Percentiles rank a stretch among this genome's conserved stretches.
Conservation (phyloP, 306 rosid genomes). For the Quercus alba region DNA sequence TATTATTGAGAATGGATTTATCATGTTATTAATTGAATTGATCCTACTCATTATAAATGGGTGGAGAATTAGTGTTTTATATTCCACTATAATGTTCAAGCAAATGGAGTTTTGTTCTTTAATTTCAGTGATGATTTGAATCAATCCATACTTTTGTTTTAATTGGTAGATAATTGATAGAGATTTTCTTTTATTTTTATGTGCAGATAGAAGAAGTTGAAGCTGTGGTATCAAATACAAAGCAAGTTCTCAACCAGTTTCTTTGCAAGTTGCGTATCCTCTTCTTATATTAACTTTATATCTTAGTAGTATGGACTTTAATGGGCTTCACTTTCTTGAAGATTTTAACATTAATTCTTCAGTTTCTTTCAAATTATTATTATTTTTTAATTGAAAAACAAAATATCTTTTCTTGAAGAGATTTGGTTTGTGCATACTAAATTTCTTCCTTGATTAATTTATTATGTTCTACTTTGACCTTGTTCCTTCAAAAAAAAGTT, state of each 20-base stretch:
- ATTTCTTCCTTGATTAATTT: background rate
- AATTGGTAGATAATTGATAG: constrained; percentile 17
- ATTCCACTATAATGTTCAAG: background rate
- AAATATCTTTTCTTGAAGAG: background rate
- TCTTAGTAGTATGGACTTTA: background rate
- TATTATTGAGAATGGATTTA: constrained; percentile 3
- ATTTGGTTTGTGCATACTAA: background rate
- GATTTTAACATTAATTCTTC: background rate
- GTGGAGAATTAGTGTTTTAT: constrained; percentile 3
- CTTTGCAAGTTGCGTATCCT: constrained; percentile 80
- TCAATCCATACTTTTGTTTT: background rate
- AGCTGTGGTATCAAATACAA: constrained; percentile 79
- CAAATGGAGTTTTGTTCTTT: background rate
- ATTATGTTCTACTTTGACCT: background rate
- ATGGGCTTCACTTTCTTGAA: constrained; percentile 11
- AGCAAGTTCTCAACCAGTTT: constrained; percentile 76
- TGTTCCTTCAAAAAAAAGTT: background rate
- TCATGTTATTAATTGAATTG: background rate
- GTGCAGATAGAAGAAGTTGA: constrained; percentile 73
- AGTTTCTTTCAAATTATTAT: background rate
- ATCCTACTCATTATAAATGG: constrained; percentile 11
- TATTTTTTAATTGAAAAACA: constrained; percentile 8
- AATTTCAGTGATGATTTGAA: background rate
- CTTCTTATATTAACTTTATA: constrained; percentile 10
- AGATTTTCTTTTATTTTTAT: constrained; percentile 17